Base-by-base conservation (phyloP, 441 rosid species). In the Flueggea neowawraea region DNA sequence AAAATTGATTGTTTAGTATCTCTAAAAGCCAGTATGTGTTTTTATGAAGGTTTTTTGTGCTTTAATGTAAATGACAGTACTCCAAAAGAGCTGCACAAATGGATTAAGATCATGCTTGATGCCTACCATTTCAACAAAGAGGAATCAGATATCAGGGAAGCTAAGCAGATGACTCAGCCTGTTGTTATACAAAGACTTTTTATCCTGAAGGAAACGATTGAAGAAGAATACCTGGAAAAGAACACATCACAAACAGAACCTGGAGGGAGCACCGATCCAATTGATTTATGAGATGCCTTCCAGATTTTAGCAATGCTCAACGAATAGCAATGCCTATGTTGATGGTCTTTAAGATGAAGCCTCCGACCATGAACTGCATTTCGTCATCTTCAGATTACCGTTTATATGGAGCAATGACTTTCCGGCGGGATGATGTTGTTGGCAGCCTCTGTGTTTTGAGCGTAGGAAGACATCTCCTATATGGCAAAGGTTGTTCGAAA, bases 51-150 rank as follows among this genome's bases (percentile, higher is more conserved):
- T 22, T 56, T 17, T 61, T 45, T 67, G 49, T 10, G 12, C 41
- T 52, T 61, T 67, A 22, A 22, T 22, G 28, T 22, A 2, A 22
- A 65, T 51, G 45, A 47, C 80, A 93, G 97, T 61, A 88, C 89
- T 12, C 98, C 98, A 0, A 81, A 90, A 74, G 98, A 94, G 82
- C 84, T 94, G 62, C 93, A 88, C 70, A 90, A 88, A 75, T 94
- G 98, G 98, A 79, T 88, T 55, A 85, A 81, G 75, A 83, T 84
- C 63, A 84, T 88, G 91, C 93, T 94, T 16, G 98, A 90, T 17
- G 90, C 95, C 0, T 93, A 90, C 78, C 77, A 78, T 74, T 80
- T 90, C 31, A 84, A 84, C 60, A 85, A 75, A 76, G 98, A 93
- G 66, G 95, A 85, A n/a, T 84, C 87, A 28, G 96, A 87, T 62